Base-by-base conservation (phyloP, 768 basidiomycete species). In the Pleurotus sapidus region DNA sequence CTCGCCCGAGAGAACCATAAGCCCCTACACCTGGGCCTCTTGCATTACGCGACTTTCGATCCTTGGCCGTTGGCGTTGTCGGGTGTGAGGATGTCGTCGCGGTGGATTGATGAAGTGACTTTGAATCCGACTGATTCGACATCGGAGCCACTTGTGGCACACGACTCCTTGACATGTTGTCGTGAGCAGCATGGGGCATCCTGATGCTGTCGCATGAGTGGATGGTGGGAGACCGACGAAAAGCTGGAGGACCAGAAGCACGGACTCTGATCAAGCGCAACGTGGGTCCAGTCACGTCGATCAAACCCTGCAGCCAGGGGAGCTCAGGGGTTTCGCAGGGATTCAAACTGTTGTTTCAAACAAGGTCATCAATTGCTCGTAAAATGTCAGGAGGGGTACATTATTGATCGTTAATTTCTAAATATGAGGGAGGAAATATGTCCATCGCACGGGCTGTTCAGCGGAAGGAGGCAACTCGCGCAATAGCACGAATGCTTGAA, bases 381-480 rank as follows among this genome's bases (percentile, higher is more conserved):
- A 34, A 30, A 34, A 34, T 34, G 30, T 9, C 30, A 34, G 30
- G 30, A 34, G 30, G 30, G 11, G 11, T 34, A 34, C 30, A 34
- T 11, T 3, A 34, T 11, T 9, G 11, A 9, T 34, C 30, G 4
- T 34, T 8, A 11, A 9, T 34, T 34, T 34, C 30, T 34, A 34
- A 34, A 61, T 30, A 25, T 64, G 63, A 11, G 55, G 65, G 47
- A 65, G 51, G 30, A 59, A 63, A 2, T 17, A 39, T 14, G 61
- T 61, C 65, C 66, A 67, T 15, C 50, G 49, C 2, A 67, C 60
- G 37, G 37, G 49, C 5, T 57, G 30, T 37, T 57, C 59, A 3
- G 56, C 49, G 7, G 42, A 54, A 14, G 39, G 37, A 0, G 59
- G 59, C n/a, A 62, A 43, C 1, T 53, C 30, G 1, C 49, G 46